Evolutionary conservation across 768 basidiomycete genomes (phyloP).

Genomic region (Amanita phalloides): DNA sequence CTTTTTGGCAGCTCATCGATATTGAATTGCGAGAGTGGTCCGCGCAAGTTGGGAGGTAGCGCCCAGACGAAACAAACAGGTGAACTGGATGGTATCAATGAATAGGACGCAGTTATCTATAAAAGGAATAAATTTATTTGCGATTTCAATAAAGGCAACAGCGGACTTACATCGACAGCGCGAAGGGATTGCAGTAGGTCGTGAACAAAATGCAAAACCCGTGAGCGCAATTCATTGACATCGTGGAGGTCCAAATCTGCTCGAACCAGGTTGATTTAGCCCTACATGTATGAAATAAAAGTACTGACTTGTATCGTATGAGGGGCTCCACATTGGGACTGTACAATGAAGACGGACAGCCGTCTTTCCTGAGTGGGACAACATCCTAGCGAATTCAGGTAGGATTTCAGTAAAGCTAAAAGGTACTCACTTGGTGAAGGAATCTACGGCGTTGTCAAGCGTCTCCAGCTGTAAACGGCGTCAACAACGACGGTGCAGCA

Average conservation of each 20-base stretch:
- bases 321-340: slow-evolving; percentile 55
- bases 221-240: slow-evolving; percentile 52
- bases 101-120: slow-evolving; percentile 55
- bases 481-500: slow-evolving; percentile 3
- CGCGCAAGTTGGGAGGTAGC: slow-evolving; percentile 29
- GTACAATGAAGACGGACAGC: slow-evolving; percentile 52
- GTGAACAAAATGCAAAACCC: slow-evolving; percentile 54
- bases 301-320: slow-evolving; percentile 46
- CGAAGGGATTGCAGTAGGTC: slow-evolving; percentile 49
- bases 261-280: neutral
- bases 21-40: slow-evolving; percentile 31
- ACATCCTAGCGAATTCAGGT: slow-evolving; percentile 25
- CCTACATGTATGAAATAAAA: neutral
- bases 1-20: slow-evolving; percentile 26
- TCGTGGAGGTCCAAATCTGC: slow-evolving; percentile 62
- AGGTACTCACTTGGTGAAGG: slow-evolving; percentile 45
- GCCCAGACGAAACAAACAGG: slow-evolving; percentile 50
- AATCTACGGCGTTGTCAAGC: slow-evolving; percentile 45
- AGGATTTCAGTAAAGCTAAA: neutral
- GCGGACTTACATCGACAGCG: slow-evolving; percentile 42
- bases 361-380: slow-evolving; percentile 33
- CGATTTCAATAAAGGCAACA: slow-evolving; percentile 2
- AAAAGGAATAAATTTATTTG: slow-evolving; percentile 5
- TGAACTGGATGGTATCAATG: slow-evolving; percentile 49
- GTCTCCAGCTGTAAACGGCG: slow-evolving; percentile 31